Conservation (phyloP, 176 grass and related monocot species). For the Eremochloa ophiuroides region DNA sequence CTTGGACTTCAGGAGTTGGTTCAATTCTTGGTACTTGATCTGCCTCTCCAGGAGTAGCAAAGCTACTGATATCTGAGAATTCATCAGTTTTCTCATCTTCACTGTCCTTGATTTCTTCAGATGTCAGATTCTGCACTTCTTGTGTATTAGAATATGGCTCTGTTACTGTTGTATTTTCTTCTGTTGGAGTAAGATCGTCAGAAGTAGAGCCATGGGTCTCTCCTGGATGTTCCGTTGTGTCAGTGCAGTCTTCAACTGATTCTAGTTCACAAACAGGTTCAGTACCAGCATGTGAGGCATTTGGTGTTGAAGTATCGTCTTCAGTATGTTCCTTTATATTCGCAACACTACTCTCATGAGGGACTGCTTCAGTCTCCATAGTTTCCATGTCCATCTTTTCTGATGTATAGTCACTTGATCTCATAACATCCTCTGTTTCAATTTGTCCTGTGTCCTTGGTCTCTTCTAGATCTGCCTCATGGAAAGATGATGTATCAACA, state of each 20-base stretch:
- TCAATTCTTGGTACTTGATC: conserved; percentile 14
- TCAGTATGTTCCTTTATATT: not conserved
- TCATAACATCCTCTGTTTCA: conserved; percentile 20
- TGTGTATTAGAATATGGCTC: not conserved
- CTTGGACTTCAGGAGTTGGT: not conserved
- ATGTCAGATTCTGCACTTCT: conserved; percentile 7
- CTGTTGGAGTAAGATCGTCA: conserved; percentile 7
- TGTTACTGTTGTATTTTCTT: conserved; percentile 17
- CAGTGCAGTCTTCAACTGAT: conserved; percentile 17
- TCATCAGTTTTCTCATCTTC: conserved; percentile 1
- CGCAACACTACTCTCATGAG: conserved; percentile 1
- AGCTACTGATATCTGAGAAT: not conserved
- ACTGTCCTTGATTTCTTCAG: conserved; percentile 19
- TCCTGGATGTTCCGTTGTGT: conserved; percentile 16
- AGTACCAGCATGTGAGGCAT: conserved; percentile 2
- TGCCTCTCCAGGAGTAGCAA: not conserved
- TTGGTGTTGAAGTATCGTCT: conserved; percentile 19
- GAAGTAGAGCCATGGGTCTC: conserved; percentile 21
- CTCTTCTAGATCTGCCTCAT: conserved; percentile 23
- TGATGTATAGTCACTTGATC: not conserved
- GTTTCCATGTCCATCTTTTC: conserved; percentile 5
- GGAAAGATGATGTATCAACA: not conserved
- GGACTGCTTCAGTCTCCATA: conserved; percentile 12
- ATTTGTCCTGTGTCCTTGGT: conserved; percentile 5
- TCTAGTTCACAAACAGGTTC: conserved; percentile 8